A percentile compares a stretch with the other conserved stretches of the same genome.
Conservation (phyloP, 164 flowering plant species). For the Tinospora cordifolia region DNA sequence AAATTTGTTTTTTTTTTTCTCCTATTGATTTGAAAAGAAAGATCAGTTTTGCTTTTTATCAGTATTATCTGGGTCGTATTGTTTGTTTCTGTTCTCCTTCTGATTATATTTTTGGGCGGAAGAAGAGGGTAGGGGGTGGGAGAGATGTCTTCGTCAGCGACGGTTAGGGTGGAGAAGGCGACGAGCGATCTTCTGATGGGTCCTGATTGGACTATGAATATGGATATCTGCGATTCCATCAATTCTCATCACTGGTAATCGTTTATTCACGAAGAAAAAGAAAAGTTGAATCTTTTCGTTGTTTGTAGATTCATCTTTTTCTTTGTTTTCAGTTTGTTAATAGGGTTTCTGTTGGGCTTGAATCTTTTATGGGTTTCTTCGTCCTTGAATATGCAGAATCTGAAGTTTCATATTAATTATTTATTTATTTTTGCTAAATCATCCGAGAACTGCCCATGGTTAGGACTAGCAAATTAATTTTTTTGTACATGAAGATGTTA, state of each 20-base stretch:
- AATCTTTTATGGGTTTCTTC: neutral
- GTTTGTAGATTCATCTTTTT: no score
- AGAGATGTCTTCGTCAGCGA: constrained; percentile 48
- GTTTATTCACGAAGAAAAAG: neutral
- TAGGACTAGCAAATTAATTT: no score
- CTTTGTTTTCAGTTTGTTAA: no score
- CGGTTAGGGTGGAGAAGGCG: constrained; percentile 81
- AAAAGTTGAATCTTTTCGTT: neutral
- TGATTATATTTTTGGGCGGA: no score
- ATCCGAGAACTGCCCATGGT: no score
- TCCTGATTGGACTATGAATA: constrained; percentile 97
- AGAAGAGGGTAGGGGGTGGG: neutral
- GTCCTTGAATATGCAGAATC: neutral
- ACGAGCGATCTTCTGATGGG: constrained; percentile 87
- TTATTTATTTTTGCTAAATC: neutral
- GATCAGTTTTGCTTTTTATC: neutral
- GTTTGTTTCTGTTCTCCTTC: no score
- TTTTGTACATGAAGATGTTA: neutral
- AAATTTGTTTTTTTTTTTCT: neutral
- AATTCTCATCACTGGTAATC: constrained; percentile 67
- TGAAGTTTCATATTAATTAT: neutral
- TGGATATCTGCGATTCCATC: constrained; percentile 82
- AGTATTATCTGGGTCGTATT: no score
- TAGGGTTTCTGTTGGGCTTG: neutral
- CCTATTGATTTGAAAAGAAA: neutral